phyloP scores from a whole-genome alignment of 257 asterid species.

The Solanum arcanum region DNA sequence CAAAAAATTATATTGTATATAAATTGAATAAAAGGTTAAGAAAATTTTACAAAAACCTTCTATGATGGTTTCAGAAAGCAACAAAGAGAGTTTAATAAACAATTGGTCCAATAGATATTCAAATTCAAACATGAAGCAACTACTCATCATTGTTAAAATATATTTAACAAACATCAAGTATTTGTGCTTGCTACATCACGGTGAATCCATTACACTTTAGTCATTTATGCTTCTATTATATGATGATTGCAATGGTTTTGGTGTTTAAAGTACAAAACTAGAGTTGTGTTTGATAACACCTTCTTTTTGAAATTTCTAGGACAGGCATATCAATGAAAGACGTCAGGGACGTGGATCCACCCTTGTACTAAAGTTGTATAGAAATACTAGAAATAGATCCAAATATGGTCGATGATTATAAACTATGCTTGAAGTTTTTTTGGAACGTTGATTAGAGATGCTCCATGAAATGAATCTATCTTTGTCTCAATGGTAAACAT shows the following conservation, averaged over 20 bases:
- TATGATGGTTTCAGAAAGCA: too few relatives aligned
- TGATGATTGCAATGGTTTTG: conserved; percentile 22
- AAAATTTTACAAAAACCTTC: too few relatives aligned
- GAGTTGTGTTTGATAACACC: conserved; percentile 44
- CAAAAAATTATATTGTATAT: too few relatives aligned
- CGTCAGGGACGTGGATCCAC: conserved; percentile 7
- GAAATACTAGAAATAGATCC: conserved; percentile 27
- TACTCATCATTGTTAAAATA: neutral
- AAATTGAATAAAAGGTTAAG: too few relatives aligned
- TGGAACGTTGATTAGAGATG: conserved; percentile 65
- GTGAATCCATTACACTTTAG: conserved; percentile 81
- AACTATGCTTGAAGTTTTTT: conserved; percentile 32
- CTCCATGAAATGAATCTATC: conserved; percentile 52
- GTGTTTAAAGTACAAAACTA: conserved; percentile 72
- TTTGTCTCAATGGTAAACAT: conserved; percentile 43
- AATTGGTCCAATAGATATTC: too few relatives aligned
- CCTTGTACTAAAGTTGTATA: conserved; percentile 61
- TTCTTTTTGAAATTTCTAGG: conserved; percentile 57
- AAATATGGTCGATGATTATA: conserved; percentile 21
- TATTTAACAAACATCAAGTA: neutral
- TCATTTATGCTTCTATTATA: conserved; percentile 46
- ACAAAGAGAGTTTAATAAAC: too few relatives aligned
- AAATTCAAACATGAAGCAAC: too few relatives aligned
- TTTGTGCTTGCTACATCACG: conserved; percentile 57
- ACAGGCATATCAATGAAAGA: conserved; percentile 46